Conservation (phyloP, 2,329 filamentous ascomycete species). For the Botrytis sinoallii region DNA sequence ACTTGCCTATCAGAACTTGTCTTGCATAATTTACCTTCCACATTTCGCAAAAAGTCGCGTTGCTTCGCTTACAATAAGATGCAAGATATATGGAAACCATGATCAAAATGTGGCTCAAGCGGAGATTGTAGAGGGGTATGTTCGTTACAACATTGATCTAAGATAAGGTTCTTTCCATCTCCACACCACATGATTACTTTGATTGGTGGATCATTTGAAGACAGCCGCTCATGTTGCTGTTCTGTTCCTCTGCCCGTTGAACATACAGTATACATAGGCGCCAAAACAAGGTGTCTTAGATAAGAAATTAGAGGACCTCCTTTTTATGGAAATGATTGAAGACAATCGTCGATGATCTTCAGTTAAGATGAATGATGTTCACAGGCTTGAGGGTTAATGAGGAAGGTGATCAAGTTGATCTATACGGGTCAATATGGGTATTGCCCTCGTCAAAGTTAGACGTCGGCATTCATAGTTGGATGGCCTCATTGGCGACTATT, state of each 20-base stretch:
- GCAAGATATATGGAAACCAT: background rate
- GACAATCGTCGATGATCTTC: slow-evolving; percentile 5
- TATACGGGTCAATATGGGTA: slow-evolving; percentile 1
- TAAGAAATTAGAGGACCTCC: slow-evolving; percentile 19
- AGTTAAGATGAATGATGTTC: background rate
- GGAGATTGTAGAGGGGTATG: background rate
- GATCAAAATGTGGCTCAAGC: background rate
- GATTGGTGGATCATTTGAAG: slow-evolving; percentile 13
- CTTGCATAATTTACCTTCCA: slow-evolving; percentile 3
- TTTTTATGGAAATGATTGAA: slow-evolving; percentile 13
- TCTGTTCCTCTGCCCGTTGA: background rate
- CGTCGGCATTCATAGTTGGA: slow-evolving; percentile 1
- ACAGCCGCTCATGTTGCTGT: slow-evolving; percentile 2
- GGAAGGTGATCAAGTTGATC: slow-evolving; percentile 15
- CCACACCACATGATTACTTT: background rate
- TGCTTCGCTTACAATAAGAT: background rate
- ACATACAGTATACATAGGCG: background rate
- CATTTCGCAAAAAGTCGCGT: background rate
- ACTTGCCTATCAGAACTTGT: background rate
- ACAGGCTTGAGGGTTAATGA: background rate
- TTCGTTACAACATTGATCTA: background rate
- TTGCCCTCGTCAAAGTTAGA: background rate
- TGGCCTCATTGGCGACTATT: background rate
- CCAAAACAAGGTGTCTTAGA: slow-evolving; percentile 9
- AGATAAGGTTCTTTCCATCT: slow-evolving; percentile 14